Evolutionary conservation across 768 basidiomycete genomes (phyloP).

Genomic region (Boletus reticuloceps): DNA sequence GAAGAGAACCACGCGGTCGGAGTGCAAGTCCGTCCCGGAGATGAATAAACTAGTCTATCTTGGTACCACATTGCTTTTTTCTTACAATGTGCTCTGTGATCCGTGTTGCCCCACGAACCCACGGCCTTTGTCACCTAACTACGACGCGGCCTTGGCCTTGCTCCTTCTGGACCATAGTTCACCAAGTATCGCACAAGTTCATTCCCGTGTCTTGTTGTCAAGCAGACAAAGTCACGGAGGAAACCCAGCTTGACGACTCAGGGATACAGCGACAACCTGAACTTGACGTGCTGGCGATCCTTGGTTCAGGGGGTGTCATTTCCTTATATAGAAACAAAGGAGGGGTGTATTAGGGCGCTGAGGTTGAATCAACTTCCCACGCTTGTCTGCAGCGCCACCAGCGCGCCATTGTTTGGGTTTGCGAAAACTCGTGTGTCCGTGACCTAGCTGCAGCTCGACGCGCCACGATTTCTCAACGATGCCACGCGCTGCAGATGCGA

Average conservation of each 20-base stretch:
- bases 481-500: constrained; percentile 19
- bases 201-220: constrained; percentile 15
- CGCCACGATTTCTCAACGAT: constrained; percentile 14
- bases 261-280: too few species aligned
- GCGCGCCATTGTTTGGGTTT: constrained; percentile 18
- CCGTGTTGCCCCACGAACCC: not conserved
- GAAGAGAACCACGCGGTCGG: constrained; percentile 59
- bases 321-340: not conserved
- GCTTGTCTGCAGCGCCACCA: constrained; percentile 13
- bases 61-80: not conserved
- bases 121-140: constrained; percentile 3
- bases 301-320: constrained; percentile 6
- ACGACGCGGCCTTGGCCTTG: not conserved
- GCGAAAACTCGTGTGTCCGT: constrained; percentile 1
- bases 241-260: not conserved
- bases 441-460: constrained; percentile 9
- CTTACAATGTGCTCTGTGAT: not conserved
- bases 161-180: not conserved
- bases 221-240: not conserved
- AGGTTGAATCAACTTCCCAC: constrained; percentile 19
- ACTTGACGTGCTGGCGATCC: too few species aligned
- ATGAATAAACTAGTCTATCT: constrained; percentile 24
- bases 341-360: constrained; percentile 4
- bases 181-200: not conserved
- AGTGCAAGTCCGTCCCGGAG: constrained; percentile 80